These are phyloP conservation scores for Cyclanthera cordifolia DNA, from an alignment of 306 rosid genomes.

Conservation along the genomic window DNA sequence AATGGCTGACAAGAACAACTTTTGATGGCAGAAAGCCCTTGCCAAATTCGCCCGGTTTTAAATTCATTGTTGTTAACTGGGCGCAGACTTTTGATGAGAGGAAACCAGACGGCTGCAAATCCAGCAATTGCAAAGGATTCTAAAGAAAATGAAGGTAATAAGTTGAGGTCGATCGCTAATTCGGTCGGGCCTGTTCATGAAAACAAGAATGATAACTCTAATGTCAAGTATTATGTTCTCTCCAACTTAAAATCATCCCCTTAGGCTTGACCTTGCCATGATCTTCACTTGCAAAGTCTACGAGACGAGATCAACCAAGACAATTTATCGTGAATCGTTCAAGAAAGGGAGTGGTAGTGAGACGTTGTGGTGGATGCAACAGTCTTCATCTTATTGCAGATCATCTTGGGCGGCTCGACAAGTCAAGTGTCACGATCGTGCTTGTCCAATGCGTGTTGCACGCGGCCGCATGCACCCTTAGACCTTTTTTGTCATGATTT, in stretches of 20 bases:
- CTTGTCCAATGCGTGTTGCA: too few relatives aligned
- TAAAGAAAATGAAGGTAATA: conserved; percentile 20
- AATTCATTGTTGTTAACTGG: not conserved
- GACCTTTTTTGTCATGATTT: too few relatives aligned
- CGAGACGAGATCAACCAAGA: conserved; percentile 78
- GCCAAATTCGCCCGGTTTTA: not conserved
- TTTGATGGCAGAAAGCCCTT: conserved; percentile 40
- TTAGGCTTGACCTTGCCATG: conserved; percentile 94
- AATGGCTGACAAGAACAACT: not conserved
- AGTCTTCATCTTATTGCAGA: conserved; percentile 78
- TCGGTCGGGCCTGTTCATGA: conserved; percentile 19
- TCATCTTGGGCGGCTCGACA: conserved; percentile 78
- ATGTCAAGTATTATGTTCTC: conserved; percentile 30
- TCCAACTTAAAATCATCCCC: conserved; percentile 54
- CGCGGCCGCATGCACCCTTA: too few relatives aligned
- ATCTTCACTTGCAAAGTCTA: conserved; percentile 87
- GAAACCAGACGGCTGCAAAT: conserved; percentile 24
- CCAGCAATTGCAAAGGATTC: conserved; percentile 30
- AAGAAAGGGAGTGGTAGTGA: conserved; percentile 86
- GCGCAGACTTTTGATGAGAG: conserved; percentile 27
- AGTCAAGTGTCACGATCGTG: conserved; percentile 50
- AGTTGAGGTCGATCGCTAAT: conserved; percentile 14
- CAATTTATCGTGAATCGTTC: conserved; percentile 56
- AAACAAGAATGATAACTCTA: conserved; percentile 14
- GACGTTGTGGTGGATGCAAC: conserved; percentile 69